A percentile compares a stretch with the other conserved stretches of the same genome.
Evolutionary conservation across 2,329 filamentous ascomycete genomes (phyloP).

Genomic region (Neonectria neomacrospora): DNA sequence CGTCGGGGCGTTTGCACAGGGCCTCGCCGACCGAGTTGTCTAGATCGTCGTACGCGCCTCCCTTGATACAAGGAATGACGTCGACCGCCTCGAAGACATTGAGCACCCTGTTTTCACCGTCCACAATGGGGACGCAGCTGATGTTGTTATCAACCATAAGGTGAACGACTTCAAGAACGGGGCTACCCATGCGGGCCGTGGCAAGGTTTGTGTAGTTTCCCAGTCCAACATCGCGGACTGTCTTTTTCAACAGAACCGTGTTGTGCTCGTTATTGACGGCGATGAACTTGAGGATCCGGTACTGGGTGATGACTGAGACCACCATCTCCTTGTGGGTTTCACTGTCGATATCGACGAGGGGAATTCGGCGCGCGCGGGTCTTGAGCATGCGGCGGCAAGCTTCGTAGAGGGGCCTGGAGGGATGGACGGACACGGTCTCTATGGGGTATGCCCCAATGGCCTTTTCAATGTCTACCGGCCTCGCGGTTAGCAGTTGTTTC

Average conservation of each 20-base stretch:
- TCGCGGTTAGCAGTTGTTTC: conserved; percentile 33
- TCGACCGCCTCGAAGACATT: conserved; percentile 99
- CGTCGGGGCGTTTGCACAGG: conserved; percentile 84
- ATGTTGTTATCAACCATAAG: conserved; percentile 93
- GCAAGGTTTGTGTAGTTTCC: conserved; percentile 86
- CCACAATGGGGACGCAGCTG: conserved; percentile 92
- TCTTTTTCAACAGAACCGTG: conserved; percentile 88
- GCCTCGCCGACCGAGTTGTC: conserved; percentile 89
- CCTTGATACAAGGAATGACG: conserved; percentile 95
- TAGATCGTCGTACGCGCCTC: conserved; percentile 90
- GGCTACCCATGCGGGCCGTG: conserved; percentile 87
- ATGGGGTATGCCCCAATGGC: conserved; percentile 90
- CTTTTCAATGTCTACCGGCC: conserved; percentile 85
- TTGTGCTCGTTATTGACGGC: conserved; percentile 90
- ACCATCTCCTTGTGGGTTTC: conserved; percentile 94
- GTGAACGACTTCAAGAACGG: conserved; percentile 94
- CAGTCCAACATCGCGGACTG: conserved; percentile 83
- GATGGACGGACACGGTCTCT: conserved; percentile 96
- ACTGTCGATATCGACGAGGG: conserved; percentile 91
- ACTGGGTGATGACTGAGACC: conserved; percentile 96
- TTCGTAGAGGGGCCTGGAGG: conserved; percentile 90
- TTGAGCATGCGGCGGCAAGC: conserved; percentile 94
- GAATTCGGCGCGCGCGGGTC: conserved; percentile 92
- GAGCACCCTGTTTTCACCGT: conserved; percentile 79
- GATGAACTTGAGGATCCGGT: conserved; percentile 98